Conservation (phyloP, 1,139 yeast species). For the Kodamaea sp. region DNA sequence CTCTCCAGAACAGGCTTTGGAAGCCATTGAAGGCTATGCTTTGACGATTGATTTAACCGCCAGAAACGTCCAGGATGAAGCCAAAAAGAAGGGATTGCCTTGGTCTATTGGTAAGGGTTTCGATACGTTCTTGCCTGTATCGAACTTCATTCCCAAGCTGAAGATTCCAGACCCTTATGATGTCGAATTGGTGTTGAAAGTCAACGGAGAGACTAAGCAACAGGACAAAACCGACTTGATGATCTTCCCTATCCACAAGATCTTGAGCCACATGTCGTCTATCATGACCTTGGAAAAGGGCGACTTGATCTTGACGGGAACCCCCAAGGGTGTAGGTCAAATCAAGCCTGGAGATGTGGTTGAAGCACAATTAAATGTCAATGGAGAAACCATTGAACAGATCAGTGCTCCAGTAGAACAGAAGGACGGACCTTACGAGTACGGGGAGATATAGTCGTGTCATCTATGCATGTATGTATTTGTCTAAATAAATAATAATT, state of each 20-base stretch:
- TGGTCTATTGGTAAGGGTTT: constrained; percentile 98
- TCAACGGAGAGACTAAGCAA: constrained; percentile 75
- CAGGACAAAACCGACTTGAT: constrained; percentile 78
- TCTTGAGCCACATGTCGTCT: constrained; percentile 77
- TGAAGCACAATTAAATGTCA: constrained; percentile 58
- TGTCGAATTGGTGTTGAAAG: constrained; percentile 62
- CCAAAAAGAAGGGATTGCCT: constrained; percentile 91
- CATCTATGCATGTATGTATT: too few relatives aligned
- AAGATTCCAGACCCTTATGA: constrained; percentile 73
- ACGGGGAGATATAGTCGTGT: constrained; percentile 59
- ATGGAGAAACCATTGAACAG: constrained; percentile 56
- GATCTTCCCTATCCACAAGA: constrained; percentile 84
- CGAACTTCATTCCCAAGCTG: constrained; percentile 65
- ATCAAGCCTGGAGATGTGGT: constrained; percentile 76
- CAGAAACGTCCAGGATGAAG: constrained; percentile 92
- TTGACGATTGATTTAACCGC: constrained; percentile 94
- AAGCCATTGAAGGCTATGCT: constrained; percentile 81
- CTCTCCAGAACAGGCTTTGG: constrained; percentile 67
- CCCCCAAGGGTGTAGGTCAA: constrained; percentile 97
- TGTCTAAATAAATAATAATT: too few relatives aligned
- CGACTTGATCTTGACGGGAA: constrained; percentile 89
- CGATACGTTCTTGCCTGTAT: constrained; percentile 89
- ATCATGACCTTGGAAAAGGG: constrained; percentile 91
- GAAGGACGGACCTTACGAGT: constrained; percentile 81
- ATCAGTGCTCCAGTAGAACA: constrained; percentile 57